Conservation (phyloP, 768 basidiomycete genomes). For the Suillus fuscotomentosus region DNA sequence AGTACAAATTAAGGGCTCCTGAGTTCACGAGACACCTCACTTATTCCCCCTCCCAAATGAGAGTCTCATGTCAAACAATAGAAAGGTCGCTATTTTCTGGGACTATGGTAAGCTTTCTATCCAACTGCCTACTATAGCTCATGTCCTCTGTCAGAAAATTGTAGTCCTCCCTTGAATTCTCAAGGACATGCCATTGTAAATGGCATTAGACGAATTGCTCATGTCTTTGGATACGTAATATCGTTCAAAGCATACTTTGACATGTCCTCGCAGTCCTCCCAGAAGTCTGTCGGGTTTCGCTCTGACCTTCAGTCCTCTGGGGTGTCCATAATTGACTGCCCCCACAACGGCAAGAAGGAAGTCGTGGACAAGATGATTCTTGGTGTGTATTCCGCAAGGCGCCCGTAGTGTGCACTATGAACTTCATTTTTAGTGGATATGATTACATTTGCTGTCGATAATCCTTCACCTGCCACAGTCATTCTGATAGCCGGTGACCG, state of each 20-base stretch:
- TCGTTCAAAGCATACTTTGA: constrained; percentile 57
- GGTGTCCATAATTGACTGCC: constrained; percentile 38
- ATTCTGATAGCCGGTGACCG: constrained; percentile 67
- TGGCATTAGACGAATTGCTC: constrained; percentile 44
- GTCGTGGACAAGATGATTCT: constrained; percentile 50
- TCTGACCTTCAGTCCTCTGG: constrained; percentile 46
- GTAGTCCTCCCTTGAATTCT: constrained; percentile 29
- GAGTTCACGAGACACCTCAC: neutral
- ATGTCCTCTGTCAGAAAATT: constrained; percentile 25
- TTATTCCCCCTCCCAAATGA: neutral
- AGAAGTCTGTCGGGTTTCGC: constrained; percentile 33
- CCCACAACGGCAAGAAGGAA: constrained; percentile 31
- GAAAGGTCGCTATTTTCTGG: constrained; percentile 44
- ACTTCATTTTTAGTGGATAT: constrained; percentile 52
- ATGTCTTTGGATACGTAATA: constrained; percentile 44
- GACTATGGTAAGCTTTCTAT: constrained; percentile 29
- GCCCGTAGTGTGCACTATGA: constrained; percentile 5
- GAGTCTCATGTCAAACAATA: constrained; percentile 32
- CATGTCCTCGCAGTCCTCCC: constrained; percentile 34
- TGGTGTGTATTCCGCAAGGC: constrained; percentile 23
- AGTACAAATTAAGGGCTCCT: constrained; percentile 22
- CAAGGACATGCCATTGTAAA: constrained; percentile 38
- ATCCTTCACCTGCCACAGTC: constrained; percentile 49
- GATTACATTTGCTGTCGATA: constrained; percentile 65
- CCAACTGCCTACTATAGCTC: constrained; percentile 2